Conservation (phyloP, 306 rosid genomes). For the Vigna hirtella region DNA sequence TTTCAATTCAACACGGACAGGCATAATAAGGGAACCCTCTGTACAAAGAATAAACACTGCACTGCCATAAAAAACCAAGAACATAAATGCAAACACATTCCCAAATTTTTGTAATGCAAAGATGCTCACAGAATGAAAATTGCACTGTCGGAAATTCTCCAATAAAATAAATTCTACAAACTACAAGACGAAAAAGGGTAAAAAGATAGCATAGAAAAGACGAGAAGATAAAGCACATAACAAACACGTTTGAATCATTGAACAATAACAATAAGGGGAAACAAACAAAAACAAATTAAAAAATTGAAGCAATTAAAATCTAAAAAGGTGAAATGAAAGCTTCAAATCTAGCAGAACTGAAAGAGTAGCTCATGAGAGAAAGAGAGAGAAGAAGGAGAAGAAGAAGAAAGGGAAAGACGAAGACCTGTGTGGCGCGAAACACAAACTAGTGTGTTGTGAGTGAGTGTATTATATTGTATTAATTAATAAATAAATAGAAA, state of each 20-base stretch:
- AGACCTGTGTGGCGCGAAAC: slow-evolving; percentile 62
- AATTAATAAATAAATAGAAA: neutral
- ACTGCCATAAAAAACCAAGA: neutral
- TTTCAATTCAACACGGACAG: neutral
- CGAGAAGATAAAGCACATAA: neutral
- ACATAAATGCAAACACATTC: neutral
- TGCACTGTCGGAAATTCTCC: neutral
- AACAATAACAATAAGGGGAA: neutral
- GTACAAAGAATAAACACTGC: neutral
- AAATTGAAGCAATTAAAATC: neutral
- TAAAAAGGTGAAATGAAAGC: slow-evolving; percentile 2
- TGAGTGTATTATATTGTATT: neutral
- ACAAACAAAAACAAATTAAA: neutral
- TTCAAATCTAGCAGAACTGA: slow-evolving; percentile 16
- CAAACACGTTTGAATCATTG: neutral
- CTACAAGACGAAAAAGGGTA: neutral
- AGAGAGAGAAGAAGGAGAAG: neutral
- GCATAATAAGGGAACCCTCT: slow-evolving; percentile 29
- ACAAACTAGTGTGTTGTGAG: slow-evolving; percentile 7
- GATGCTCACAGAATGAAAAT: neutral
- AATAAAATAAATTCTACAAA: neutral
- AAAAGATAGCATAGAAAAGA: neutral
- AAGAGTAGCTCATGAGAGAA: slow-evolving; percentile 5
- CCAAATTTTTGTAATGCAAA: neutral
- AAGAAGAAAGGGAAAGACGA: slow-evolving; percentile 14